Evolutionary conservation across 179 eudicot species (phyloP).

Genomic region (Nepenthes alata): DNA sequence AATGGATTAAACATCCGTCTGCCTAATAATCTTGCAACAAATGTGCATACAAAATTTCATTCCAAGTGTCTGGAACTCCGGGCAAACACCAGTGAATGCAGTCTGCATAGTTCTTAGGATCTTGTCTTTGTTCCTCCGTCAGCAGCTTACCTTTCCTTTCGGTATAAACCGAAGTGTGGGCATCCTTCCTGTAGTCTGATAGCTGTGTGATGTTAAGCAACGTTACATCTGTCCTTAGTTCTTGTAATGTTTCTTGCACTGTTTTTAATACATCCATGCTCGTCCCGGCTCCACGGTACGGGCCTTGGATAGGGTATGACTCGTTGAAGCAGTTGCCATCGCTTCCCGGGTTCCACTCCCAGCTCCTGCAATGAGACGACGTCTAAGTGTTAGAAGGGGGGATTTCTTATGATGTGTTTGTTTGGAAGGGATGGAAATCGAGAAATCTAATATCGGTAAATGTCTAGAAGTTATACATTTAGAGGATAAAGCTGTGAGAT

Average conservation of each 20-base stretch:
- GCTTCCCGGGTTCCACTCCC: constrained; percentile 81
- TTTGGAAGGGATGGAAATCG: too few relatives aligned
- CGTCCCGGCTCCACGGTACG: constrained; percentile 79
- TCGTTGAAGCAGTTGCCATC: constrained; percentile 81
- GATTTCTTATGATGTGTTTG: too few relatives aligned
- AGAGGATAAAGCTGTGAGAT: too few relatives aligned
- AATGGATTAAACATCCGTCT: too few relatives aligned
- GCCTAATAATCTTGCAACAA: constrained; percentile 33
- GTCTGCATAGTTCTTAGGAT: constrained; percentile 75
- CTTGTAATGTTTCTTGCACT: constrained; percentile 40
- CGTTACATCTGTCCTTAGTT: constrained; percentile 37
- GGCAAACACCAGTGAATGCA: constrained; percentile 98
- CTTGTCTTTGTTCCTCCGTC: constrained; percentile 64
- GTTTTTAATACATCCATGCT: constrained; percentile 56
- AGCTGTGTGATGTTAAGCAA: constrained; percentile 72
- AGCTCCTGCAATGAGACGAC: constrained; percentile 37
- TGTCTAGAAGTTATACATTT: too few relatives aligned
- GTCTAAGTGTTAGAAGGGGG: too few relatives aligned
- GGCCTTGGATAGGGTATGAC: constrained; percentile 42
- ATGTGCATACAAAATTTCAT: constrained; percentile 70
- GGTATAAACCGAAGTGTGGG: constrained; percentile 73
- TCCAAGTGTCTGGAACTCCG: constrained; percentile 97
- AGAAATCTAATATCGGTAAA: too few relatives aligned
- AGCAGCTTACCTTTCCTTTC: constrained; percentile 78
- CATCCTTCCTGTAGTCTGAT: constrained; percentile 88